Percentiles rank a stretch among this genome's conserved stretches.
Conservation (phyloP, 805 yeast genomes). For the Suhomyces kilbournensis region DNA sequence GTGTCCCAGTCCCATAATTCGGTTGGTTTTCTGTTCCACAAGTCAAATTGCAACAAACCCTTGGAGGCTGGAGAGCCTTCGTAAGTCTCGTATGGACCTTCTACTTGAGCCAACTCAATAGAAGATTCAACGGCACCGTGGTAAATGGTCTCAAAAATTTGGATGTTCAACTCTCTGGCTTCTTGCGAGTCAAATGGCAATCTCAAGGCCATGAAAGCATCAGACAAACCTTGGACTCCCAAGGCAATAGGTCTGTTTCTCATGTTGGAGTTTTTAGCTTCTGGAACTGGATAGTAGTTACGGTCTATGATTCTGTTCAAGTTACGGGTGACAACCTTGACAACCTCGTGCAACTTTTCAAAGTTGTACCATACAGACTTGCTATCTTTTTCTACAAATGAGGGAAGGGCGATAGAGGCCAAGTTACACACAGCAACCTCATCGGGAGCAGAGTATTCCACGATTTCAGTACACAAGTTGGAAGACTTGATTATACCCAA, state of each 20-base stretch:
- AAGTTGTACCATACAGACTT: slow-evolving; percentile 56
- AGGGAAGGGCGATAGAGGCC: slow-evolving; percentile 87
- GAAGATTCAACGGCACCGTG: slow-evolving; percentile 92
- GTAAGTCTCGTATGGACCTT: slow-evolving; percentile 72
- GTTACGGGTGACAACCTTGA: slow-evolving; percentile 76
- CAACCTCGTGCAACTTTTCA: slow-evolving; percentile 65
- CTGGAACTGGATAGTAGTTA: slow-evolving; percentile 78
- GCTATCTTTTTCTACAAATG: slow-evolving; percentile 46
- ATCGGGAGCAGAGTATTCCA: slow-evolving; percentile 86
- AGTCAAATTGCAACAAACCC: slow-evolving; percentile 81
- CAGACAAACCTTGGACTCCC: slow-evolving; percentile 98
- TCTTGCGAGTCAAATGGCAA: slow-evolving; percentile 81
- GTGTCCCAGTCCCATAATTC: slow-evolving; percentile 83
- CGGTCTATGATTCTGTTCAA: slow-evolving; percentile 81
- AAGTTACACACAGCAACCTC: slow-evolving; percentile 95
- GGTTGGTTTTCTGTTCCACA: slow-evolving; percentile 82
- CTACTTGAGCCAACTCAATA: slow-evolving; percentile 65
- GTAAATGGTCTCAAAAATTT: slow-evolving; percentile 92
- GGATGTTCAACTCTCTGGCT: slow-evolving; percentile 73
- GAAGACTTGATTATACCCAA: slow-evolving; percentile 91
- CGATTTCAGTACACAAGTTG: slow-evolving; percentile 90
- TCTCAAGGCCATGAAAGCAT: slow-evolving; percentile 74
- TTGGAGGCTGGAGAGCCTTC: slow-evolving; percentile 87
- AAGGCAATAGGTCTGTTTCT: slow-evolving; percentile 92
- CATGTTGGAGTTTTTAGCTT: slow-evolving; percentile 72